Percentiles rank a stretch among this genome's conserved stretches.
These are phyloP conservation scores for Colletotrichum lini DNA, from an alignment of 2,329 filamentous ascomycete species.

Conservation along the genomic window DNA sequence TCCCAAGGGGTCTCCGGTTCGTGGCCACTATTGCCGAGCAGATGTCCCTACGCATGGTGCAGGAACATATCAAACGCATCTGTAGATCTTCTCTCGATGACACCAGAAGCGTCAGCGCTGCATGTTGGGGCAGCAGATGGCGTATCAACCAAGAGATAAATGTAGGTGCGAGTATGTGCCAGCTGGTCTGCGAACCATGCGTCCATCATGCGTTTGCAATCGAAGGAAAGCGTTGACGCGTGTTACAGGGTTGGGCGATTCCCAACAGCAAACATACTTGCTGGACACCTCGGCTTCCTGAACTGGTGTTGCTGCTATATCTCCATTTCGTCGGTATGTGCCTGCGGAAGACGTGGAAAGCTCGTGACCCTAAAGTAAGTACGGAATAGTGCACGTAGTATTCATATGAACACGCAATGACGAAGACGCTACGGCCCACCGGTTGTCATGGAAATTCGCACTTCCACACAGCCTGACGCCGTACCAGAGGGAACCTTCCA, in stretches of 20 bases:
- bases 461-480: conserved; percentile 13
- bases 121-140: conserved; percentile 13
- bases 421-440: conserved; percentile 4
- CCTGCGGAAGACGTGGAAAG: neutral
- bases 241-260: neutral
- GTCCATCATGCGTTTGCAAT: neutral
- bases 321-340: neutral
- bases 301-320: neutral
- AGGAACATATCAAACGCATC: neutral
- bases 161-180: neutral
- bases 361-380: conserved; percentile 1
- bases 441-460: conserved; percentile 1
- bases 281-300: conserved; percentile 13
- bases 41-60: neutral
- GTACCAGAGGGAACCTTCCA: neutral
- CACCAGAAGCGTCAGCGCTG: conserved; percentile 4
- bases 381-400: neutral
- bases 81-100: neutral
- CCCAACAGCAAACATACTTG: neutral
- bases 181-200: neutral
- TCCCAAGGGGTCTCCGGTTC: neutral
- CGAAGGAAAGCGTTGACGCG: neutral
- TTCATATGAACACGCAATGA: too few species aligned
- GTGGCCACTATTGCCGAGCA: neutral
- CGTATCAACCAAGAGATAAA: neutral